Evolutionary conservation across 306 rosid species (phyloP), one percentile per base, ranked within the genome.

Genomic region (Echinosophora koreensis): DNA sequence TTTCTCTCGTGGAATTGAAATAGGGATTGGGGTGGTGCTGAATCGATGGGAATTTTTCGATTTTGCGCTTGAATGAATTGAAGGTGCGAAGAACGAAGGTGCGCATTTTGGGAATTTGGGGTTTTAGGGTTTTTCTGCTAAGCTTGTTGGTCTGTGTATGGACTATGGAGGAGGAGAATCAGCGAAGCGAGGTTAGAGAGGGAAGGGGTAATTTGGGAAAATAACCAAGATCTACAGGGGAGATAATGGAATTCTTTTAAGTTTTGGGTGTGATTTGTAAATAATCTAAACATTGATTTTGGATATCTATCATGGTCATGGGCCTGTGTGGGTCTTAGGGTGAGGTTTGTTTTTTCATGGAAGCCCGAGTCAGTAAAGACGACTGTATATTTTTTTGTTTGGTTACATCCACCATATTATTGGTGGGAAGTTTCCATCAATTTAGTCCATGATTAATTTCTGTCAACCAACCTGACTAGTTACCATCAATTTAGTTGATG

Each of bases 71-170:
- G 71, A 85, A 39, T 75, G 83, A 55, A 49, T 85, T 81, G 52
- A 86, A 13, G 16, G 66, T 18, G 30, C 66, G 67, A 8, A 71
- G 34, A 15, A 61, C 11, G 52, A 87, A 82, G 28, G 63, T 18
- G 71, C 80, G 76, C 97, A 87, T 89, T 69, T 82, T 77, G 57
- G 86, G 84, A 78, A 78, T 84, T 73, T 62, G n/a, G 51, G 56
- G 73, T 2, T 66, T 58, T 66, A 64, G 84, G 59, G 69, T 54
- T 77, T 60, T 69, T 41, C 47, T 7, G 59, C 37, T 32, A 17
- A 16, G 79, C 5, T 39, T 60, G 22, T 0, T 72, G 42, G 60
- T 49, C 49, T 11, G 68, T 62, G 41, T 52, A 9, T 49, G n/a
- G n/a, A n/a, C n/a, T n/a, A n/a, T n/a, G 57, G 60, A 39, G 69